These are phyloP conservation scores for Neurospora sp. DNA, from an alignment of 495 filamentous ascomycete species.

Conservation along the genomic window DNA sequence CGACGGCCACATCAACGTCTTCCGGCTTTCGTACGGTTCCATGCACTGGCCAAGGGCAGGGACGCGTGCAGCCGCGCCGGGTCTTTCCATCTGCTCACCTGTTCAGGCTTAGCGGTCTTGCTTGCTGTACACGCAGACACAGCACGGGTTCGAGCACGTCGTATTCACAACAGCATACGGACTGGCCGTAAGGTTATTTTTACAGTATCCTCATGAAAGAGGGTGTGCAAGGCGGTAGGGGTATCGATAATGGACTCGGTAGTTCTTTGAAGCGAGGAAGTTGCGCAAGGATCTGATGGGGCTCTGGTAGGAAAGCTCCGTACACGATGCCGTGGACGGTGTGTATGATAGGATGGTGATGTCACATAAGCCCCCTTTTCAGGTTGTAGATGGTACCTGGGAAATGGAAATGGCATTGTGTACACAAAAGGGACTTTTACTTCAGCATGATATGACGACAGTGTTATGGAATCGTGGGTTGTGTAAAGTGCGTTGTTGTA, in stretches of 20 bases:
- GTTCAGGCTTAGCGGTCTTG: not conserved
- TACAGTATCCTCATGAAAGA: not conserved
- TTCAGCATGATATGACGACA: not conserved
- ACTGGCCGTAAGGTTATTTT: not conserved
- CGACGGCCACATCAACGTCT: not conserved
- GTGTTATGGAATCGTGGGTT: not conserved
- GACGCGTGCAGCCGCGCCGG: not conserved
- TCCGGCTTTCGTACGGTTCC: not conserved
- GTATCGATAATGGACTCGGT: not conserved
- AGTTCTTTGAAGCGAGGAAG: not conserved
- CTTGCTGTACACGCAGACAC: not conserved
- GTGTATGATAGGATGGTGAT: not conserved
- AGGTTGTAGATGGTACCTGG: not conserved
- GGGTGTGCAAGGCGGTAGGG: not conserved
- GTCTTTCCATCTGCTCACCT: not conserved
- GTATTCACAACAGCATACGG: not conserved
- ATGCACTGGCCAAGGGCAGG: constrained; percentile 6
- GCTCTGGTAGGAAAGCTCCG: not conserved
- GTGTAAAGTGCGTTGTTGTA: not conserved
- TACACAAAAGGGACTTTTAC: not conserved
- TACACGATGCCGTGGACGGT: not conserved
- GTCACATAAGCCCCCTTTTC: not conserved
- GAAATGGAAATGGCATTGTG: not conserved
- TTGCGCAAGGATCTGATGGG: not conserved
- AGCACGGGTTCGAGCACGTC: not conserved